Base-by-base conservation (phyloP, 805 yeast genomes). In the Myxozyma kluyveri region DNA sequence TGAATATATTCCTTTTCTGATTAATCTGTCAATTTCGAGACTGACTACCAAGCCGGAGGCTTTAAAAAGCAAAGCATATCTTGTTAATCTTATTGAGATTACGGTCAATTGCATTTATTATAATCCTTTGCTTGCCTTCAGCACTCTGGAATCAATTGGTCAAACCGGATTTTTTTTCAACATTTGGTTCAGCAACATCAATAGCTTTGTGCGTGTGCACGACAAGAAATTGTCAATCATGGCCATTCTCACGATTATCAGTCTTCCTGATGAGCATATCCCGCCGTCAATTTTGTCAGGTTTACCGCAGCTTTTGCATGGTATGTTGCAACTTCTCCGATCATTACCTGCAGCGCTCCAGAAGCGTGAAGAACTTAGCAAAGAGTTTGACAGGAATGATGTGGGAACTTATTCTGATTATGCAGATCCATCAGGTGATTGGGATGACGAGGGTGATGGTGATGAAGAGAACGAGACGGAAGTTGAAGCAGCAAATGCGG, bases 161-260 rank as follows among this genome's bases (percentile, higher is more conserved):
- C 72, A 74, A 42, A 65, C 81, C 3, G 74, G 75, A 32, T 61
- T 69, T 12, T 79, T 87, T 61, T 79, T 90, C 62, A 73, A 73
- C 23, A 66, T 74, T 47, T 88, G 96, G 96, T 79, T 85, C 63
- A 72, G 75, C 19, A 61, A 75, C 7, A 70, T 81, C 36, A 77
- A 82, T 3, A 69, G 72, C 24, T 75, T 84, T 60, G 75, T 76
- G 21, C 73, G 95, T 54, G 95, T 88, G 1, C 86, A 78, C 63
- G 98, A 91, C 68, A 74, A 88, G 66, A 90, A 89, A 68, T 69
- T 91, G 39, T 80, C 87, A 0, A 72, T 80, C 2, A 68, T 91
- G 58, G 95, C 93, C 0, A 65, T 85, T 21, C 67, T 90, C 52
- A 73, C 80, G 9, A 52, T 87, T 12, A 58, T 80, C 36, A 51